Percentiles rank a stretch among this genome's conserved stretches.
Conservation (phyloP, 140 eudicot genomes). For the Flaveria floridana region DNA sequence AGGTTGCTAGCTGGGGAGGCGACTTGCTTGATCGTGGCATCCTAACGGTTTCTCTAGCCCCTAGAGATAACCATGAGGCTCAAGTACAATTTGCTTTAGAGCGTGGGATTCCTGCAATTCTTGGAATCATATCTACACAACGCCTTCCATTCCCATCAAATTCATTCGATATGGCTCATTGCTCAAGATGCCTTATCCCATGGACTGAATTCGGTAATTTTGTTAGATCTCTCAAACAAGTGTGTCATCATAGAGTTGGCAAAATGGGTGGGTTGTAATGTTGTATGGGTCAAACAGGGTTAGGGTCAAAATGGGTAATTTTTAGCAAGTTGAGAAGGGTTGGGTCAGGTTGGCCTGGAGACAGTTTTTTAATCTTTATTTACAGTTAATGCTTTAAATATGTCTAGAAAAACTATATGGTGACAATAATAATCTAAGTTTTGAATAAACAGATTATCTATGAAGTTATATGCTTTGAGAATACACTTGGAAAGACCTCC, state of each 20-base stretch:
- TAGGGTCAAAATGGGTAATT: not conserved
- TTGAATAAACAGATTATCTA: not conserved
- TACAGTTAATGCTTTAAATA: not conserved
- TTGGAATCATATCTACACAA: conserved; percentile 86
- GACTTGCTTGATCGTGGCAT: conserved; percentile 86
- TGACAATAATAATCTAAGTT: not conserved
- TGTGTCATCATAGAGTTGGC: conserved; percentile 15
- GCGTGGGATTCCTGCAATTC: conserved; percentile 93
- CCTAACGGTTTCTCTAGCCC: conserved; percentile 86
- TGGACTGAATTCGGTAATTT: conserved; percentile 92
- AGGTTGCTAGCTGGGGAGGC: conserved; percentile 99
- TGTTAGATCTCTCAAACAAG: not conserved
- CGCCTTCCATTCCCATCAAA: conserved; percentile 95
- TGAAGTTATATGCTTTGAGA: not conserved
- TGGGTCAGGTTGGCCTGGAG: not conserved
- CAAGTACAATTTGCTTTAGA: conserved; percentile 96
- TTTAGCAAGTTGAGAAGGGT: not conserved
- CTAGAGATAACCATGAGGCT: conserved; percentile 94
- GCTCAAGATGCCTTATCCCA: conserved; percentile 97
- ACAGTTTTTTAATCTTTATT: not conserved
- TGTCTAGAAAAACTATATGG: not conserved
- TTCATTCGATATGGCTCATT: conserved; percentile 97
- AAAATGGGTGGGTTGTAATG: not conserved
- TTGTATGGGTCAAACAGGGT: not conserved
- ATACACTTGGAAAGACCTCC: not conserved